phyloP scores from a whole-genome alignment of 1,139 yeast genomes.

The Sugiyamaella pinicola region DNA sequence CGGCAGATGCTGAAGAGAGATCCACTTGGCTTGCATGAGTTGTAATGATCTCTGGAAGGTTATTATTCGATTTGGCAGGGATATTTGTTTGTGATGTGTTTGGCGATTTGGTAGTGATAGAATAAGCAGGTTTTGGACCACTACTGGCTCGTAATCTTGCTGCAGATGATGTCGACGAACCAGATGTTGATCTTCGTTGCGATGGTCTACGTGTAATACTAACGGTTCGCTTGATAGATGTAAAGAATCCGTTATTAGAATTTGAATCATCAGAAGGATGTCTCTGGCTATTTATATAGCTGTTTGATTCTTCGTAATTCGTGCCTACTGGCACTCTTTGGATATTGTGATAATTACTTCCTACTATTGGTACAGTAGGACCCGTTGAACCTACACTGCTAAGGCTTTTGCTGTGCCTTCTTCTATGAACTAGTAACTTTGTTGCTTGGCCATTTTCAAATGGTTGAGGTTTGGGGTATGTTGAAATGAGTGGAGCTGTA shows the following conservation, averaged over 20 bases:
- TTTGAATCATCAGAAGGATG: slow-evolving; percentile 6
- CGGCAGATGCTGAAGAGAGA: background rate
- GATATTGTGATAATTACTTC: slow-evolving; percentile 4
- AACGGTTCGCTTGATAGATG: slow-evolving; percentile 31
- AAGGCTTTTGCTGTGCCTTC: slow-evolving; percentile 41
- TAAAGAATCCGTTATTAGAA: slow-evolving; percentile 22
- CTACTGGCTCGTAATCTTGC: slow-evolving; percentile 7
- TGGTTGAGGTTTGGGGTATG: background rate
- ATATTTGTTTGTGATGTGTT: background rate
- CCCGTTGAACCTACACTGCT: slow-evolving; percentile 33
- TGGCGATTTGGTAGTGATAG: background rate
- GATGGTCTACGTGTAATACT: slow-evolving; percentile 31
- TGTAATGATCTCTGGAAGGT: slow-evolving; percentile 5
- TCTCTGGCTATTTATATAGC: background rate
- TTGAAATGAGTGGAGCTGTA: background rate
- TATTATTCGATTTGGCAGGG: background rate
- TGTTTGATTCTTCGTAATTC: background rate
- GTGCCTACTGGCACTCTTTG: slow-evolving; percentile 10
- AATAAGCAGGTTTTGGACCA: background rate
- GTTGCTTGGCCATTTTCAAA: background rate
- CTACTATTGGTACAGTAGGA: slow-evolving; percentile 7
- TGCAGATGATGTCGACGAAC: slow-evolving; percentile 26
- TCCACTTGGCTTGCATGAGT: slow-evolving; percentile 5
- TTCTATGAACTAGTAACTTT: slow-evolving; percentile 24
- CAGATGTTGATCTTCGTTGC: slow-evolving; percentile 29